Conservation (phyloP, 108 stramenopile genomes). For the Chaetoceros tenuissimus region DNA sequence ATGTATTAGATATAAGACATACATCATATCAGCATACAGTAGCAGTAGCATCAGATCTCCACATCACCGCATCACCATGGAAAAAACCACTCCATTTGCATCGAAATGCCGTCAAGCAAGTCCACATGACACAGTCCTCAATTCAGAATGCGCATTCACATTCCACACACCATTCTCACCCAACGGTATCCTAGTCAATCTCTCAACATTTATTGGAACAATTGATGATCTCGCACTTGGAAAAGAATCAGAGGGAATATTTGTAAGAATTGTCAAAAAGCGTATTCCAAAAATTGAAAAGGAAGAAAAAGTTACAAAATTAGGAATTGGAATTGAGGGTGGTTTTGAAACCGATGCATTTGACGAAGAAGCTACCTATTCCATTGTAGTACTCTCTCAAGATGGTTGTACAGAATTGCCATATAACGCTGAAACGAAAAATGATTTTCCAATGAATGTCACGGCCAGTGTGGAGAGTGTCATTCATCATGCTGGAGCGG, state of each 20-base stretch:
- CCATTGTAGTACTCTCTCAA: constrained; percentile 63
- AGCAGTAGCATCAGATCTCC: neutral
- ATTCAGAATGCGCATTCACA: constrained; percentile 88
- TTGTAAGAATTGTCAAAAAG: constrained; percentile 35
- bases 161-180: constrained; percentile 83
- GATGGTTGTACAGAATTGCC: constrained; percentile 14
- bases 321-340: constrained; percentile 91
- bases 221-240: constrained; percentile 49
- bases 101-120: constrained; percentile 54
- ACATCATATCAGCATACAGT: too few relatives aligned
- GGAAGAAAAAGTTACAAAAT: constrained; percentile 42
- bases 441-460: constrained; percentile 59
- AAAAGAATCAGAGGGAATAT: constrained; percentile 17
- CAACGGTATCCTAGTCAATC: constrained; percentile 81
- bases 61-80: constrained; percentile 26
- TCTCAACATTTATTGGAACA: constrained; percentile 80
- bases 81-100: constrained; percentile 32
- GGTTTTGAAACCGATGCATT: constrained; percentile 85
- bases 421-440: constrained; percentile 52
- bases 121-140: constrained; percentile 60
- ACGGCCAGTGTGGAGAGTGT: constrained; percentile 63
- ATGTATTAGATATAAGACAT: too few relatives aligned
- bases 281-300: constrained; percentile 16
- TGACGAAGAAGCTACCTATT: constrained; percentile 59
- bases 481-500: constrained; percentile 81